phyloP scores from a whole-genome alignment of 352 stramenopile genomes.

The Phytophthora boehmeriae region DNA sequence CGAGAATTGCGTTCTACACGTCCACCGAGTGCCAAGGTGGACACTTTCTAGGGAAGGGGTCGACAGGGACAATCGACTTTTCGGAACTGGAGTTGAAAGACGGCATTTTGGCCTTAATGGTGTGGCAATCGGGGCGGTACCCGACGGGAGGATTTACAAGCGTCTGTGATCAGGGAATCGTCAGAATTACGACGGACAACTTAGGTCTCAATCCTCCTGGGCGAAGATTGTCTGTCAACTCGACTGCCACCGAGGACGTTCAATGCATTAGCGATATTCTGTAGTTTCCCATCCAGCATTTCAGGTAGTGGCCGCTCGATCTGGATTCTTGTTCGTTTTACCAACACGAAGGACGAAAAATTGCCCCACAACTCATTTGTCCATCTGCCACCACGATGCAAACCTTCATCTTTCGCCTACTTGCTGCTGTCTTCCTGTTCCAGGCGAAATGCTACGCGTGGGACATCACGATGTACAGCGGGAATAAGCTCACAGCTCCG shows the following conservation, averaged over 20 bases:
- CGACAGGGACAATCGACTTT: conserved; percentile 19
- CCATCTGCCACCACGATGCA: no score
- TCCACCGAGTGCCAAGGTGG: conserved; percentile 10
- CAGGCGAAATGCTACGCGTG: not conserved
- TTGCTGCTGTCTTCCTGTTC: not conserved
- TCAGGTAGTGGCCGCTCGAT: no score
- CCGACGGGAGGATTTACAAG: conserved; percentile 11
- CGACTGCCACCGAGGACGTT: no score
- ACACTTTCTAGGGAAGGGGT: conserved; percentile 4
- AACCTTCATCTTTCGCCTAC: not conserved
- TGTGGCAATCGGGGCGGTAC: conserved; percentile 28
- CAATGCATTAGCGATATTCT: no score
- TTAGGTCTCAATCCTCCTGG: not conserved
- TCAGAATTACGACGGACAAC: not conserved
- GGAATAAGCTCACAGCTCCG: not conserved
- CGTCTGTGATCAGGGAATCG: conserved; percentile 9
- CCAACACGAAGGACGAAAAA: no score
- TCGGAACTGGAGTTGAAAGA: conserved; percentile 4
- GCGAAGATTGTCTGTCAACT: no score
- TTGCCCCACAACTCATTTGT: no score
- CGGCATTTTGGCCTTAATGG: conserved; percentile 24
- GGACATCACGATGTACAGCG: not conserved
- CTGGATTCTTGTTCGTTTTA: no score
- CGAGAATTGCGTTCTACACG: conserved; percentile 21
- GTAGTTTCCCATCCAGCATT: no score